Evolutionary conservation across 140 eudicot genomes (phyloP).

Genomic region (Erigeron philadelphicus): DNA sequence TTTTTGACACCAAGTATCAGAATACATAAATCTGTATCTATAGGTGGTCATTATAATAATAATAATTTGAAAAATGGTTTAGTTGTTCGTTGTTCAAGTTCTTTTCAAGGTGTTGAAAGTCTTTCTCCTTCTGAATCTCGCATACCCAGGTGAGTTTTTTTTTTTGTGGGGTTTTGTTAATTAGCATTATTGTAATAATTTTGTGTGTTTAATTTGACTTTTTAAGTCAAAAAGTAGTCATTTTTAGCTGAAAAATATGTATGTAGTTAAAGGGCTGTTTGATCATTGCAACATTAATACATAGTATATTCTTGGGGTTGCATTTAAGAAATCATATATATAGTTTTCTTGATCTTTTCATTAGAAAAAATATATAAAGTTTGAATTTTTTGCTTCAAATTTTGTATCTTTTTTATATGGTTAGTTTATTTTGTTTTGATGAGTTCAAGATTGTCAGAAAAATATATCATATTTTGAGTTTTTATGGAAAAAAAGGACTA

Average conservation of each 20-base stretch:
- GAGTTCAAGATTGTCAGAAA: not conserved
- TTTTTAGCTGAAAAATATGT: not conserved
- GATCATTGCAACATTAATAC: too few species aligned
- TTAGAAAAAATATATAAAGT: too few species aligned
- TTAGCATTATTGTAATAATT: not conserved
- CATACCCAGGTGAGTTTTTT: conserved; percentile 36
- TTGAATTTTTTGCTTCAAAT: not conserved
- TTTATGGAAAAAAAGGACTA: conserved; percentile 8
- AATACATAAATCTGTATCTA: conserved; percentile 13
- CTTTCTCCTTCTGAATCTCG: conserved; percentile 49
- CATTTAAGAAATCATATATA: too few species aligned
- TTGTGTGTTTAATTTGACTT: conserved; percentile 22
- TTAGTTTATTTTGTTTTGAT: not conserved
- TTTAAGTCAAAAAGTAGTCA: conserved; percentile 1
- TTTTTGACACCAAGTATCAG: conserved; percentile 32
- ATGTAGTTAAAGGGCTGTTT: too few species aligned
- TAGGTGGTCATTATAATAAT: conserved; percentile 14
- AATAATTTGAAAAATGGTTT: conserved; percentile 35
- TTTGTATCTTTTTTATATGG: not conserved
- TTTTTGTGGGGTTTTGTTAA: not conserved
- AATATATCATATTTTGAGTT: conserved; percentile 1
- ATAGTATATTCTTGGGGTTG: too few species aligned
- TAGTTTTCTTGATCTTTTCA: too few species aligned
- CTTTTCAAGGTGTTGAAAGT: conserved; percentile 41
- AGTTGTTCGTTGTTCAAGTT: conserved; percentile 32